Conservation (phyloP, 164 flowering plant species). For the Piper betle region DNA sequence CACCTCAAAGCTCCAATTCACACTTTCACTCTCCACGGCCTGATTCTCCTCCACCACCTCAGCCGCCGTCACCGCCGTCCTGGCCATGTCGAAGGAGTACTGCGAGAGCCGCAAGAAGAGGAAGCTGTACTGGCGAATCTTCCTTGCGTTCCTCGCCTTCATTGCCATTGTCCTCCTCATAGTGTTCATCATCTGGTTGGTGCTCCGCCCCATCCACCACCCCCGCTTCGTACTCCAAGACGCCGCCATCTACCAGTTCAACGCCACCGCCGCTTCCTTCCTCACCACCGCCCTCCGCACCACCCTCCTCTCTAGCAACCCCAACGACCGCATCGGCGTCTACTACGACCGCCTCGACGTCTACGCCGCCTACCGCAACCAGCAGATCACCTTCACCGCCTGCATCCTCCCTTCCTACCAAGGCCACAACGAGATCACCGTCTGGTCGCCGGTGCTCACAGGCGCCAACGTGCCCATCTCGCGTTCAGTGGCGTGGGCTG, state of each 20-base stretch:
- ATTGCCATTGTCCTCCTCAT: slow-evolving; percentile 2
- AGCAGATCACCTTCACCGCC: slow-evolving; percentile 9
- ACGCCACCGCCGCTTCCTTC: slow-evolving; percentile 3
- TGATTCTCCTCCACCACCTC: neutral
- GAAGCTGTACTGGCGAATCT: slow-evolving; percentile 5
- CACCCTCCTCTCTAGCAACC: slow-evolving; percentile 7
- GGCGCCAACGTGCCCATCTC: slow-evolving; percentile 8
- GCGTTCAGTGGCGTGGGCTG: slow-evolving; percentile 2
- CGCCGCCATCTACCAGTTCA: slow-evolving; percentile 11
- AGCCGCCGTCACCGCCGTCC: neutral
- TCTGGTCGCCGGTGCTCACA: slow-evolving; percentile 7
- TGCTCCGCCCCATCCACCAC: slow-evolving; percentile 13
- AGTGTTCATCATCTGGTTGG: slow-evolving; percentile 3
- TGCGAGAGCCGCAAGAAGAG: slow-evolving; percentile 5
- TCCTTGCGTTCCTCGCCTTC: slow-evolving; percentile 1
- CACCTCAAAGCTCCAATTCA: no score
- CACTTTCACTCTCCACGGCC: no score
- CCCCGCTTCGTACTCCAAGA: slow-evolving; percentile 9
- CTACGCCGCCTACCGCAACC: slow-evolving; percentile 8
- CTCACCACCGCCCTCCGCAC: slow-evolving; percentile 7
- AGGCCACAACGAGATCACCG: slow-evolving; percentile 6
- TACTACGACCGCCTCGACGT: slow-evolving; percentile 11
- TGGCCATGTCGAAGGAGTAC: slow-evolving; percentile 1
- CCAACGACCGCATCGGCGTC: slow-evolving; percentile 14
- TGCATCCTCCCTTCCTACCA: slow-evolving; percentile 4